These are phyloP conservation scores for Pichia sp. DNA, from an alignment of 1,139 yeast genomes.

Conservation along the genomic window DNA sequence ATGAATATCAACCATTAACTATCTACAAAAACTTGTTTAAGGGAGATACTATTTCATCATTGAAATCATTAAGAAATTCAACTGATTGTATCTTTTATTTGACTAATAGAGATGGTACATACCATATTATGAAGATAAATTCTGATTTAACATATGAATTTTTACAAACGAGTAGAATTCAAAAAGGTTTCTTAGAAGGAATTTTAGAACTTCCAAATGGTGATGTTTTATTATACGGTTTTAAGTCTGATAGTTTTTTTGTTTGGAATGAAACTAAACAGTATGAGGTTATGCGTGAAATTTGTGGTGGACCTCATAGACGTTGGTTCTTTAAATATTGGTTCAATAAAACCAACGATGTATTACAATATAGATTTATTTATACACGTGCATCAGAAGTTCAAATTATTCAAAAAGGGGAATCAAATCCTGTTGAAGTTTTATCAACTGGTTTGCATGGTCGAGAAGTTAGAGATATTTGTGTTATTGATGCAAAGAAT, in stretches of 20 bases:
- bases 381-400: constrained; percentile 54
- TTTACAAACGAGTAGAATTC: constrained; percentile 55
- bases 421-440: constrained; percentile 21
- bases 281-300: constrained; percentile 58
- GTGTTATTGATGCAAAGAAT: constrained; percentile 34
- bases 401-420: constrained; percentile 28
- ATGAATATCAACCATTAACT: constrained; percentile 23
- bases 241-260: constrained; percentile 71
- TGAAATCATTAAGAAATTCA: constrained; percentile 34
- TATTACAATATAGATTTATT: constrained; percentile 29
- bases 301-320: constrained; percentile 93
- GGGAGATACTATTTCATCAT: constrained; percentile 72
- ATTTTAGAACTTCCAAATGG: constrained; percentile 36
- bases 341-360: constrained; percentile 22
- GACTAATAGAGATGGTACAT: constrained; percentile 63
- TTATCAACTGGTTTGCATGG: constrained; percentile 74
- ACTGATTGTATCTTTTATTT: constrained; percentile 30
- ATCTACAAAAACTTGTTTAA: constrained; percentile 50
- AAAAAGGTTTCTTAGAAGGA: constrained; percentile 80
- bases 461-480: constrained; percentile 71
- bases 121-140: constrained; percentile 34
- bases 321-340: constrained; percentile 52
- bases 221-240: constrained; percentile 67
- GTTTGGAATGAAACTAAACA: constrained; percentile 79
- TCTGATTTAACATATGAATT: constrained; percentile 26